Conservation (phyloP, 805 yeast species). For the Cyberlindnera euphorbiiphila region DNA sequence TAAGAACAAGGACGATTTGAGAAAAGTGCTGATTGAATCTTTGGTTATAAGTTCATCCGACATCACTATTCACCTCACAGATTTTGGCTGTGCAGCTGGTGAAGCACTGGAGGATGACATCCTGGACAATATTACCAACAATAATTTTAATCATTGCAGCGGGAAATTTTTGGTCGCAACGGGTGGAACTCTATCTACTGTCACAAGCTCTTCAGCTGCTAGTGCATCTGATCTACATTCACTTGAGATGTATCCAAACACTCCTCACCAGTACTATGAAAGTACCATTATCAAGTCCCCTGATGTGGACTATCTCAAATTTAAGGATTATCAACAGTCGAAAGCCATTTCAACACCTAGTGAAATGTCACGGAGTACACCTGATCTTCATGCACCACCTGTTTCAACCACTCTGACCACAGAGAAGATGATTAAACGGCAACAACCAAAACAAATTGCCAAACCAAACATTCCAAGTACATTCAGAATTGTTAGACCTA, state of each 20-base stretch:
- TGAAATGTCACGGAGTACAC: constrained; percentile 1
- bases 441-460: constrained; percentile 10
- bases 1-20: constrained; percentile 34
- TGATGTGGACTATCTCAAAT: constrained; percentile 49
- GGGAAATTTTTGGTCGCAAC: constrained; percentile 33
- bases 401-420: constrained; percentile 5
- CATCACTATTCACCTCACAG: constrained; percentile 57
- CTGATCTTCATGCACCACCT: constrained; percentile 4
- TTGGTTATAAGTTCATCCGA: constrained; percentile 30
- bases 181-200: constrained; percentile 32
- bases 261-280: constrained; percentile 65
- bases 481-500: constrained; percentile 62
- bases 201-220: constrained; percentile 38
- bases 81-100: constrained; percentile 59
- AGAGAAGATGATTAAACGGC: constrained; percentile 10
- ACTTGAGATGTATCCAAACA: constrained; percentile 53
- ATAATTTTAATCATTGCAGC: constrained; percentile 32
- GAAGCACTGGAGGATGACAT: constrained; percentile 48
- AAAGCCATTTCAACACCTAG: neutral
- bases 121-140: constrained; percentile 34
- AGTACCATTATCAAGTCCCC: constrained; percentile 34
- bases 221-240: constrained; percentile 53
- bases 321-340: constrained; percentile 33
- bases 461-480: constrained; percentile 34
- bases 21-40: constrained; percentile 35